Percentiles rank a stretch among this genome's conserved stretches.
phyloP scores from a whole-genome alignment of 352 stramenopile genomes.

The Blastocystis sp. region DNA sequence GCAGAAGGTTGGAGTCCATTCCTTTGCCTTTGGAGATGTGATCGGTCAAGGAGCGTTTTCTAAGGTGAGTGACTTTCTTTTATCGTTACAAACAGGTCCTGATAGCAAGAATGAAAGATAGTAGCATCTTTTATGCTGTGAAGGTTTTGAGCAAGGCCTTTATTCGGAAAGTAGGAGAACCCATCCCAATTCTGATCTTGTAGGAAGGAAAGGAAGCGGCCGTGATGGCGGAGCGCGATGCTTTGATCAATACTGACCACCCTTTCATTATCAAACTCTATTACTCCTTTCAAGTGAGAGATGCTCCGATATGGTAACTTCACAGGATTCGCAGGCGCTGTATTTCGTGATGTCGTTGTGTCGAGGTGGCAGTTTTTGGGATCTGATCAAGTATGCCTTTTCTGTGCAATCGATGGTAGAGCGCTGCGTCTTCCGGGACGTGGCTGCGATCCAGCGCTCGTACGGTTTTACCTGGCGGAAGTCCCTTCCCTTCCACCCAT shows the following conservation, averaged over 20 bases:
- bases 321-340: slow-evolving; percentile 54
- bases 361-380: slow-evolving; percentile 35
- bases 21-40: slow-evolving; percentile 47
- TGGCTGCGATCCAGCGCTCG: slow-evolving; percentile 12
- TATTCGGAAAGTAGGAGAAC: slow-evolving; percentile 1
- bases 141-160: slow-evolving; percentile 60
- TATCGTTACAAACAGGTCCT: background rate
- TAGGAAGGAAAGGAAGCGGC: slow-evolving; percentile 59
- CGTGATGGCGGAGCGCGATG: slow-evolving; percentile 60
- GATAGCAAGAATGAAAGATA: slow-evolving; percentile 53
- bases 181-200: background rate
- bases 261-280: slow-evolving; percentile 58
- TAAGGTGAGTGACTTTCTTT: background rate
- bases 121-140: slow-evolving; percentile 57
- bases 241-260: slow-evolving; percentile 58
- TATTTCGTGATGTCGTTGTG: slow-evolving; percentile 62
- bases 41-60: slow-evolving; percentile 38
- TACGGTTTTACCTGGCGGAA: slow-evolving; percentile 49
- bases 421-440: background rate
- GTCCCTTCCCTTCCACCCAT: too few species aligned
- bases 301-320: too few species aligned
- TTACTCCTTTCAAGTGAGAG: slow-evolving; percentile 60
- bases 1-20: slow-evolving; percentile 40
- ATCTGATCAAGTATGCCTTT: slow-evolving; percentile 5
- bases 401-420: background rate